Evolutionary conservation across 129 eudicot genomes (phyloP), one percentile per base, ranked within the genome.

Genomic region (Saposhnikovia divaricata): DNA sequence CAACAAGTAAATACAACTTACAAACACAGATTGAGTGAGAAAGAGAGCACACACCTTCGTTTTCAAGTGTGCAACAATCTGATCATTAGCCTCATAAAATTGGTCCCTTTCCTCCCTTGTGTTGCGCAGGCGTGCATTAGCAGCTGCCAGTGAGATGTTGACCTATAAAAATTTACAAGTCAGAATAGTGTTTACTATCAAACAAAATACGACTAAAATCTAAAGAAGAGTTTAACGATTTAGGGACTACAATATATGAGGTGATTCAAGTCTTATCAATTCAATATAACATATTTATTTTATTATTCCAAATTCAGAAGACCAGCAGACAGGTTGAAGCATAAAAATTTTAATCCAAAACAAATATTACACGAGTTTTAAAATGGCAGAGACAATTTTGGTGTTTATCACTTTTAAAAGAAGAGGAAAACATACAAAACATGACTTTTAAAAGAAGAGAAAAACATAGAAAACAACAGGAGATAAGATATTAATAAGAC

Each of bases 61-160:
- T 82, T 90, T 89, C 87, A 92, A 82, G 87, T 92, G 99, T n/a
- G 94, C 93, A 78, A 96, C 89, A 88, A 96, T 89, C 80, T 96
- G 96, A 80, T 90, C 96, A 83, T 96, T 96, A 87, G 98, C 99
- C 82, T 96, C 97, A 28, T 90, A 93, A 63, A 96, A 96, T 68
- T 96, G 99, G 81, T 96, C 99, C 84, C 91, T 92, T 82, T 96
- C 99, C 84, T 96, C 99, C 85, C 83, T 92, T 43, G 82, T 88
- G 80, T 89, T 92, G 84, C 83, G 99, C 77, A 96, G 92, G 39
- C 97, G 99, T 77, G 91, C 89, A 65, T 83, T 84, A 82, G 93
- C 98, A 85, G 93, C 97, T 80, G 95, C 80, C 88, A 96, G 78
- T 85, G 98, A 86, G 79, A 88, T 90, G 81, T 90, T 92, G 71